Evolutionary conservation across 352 stramenopile species (phyloP).

Genomic region (Phytophthora colocasiae): DNA sequence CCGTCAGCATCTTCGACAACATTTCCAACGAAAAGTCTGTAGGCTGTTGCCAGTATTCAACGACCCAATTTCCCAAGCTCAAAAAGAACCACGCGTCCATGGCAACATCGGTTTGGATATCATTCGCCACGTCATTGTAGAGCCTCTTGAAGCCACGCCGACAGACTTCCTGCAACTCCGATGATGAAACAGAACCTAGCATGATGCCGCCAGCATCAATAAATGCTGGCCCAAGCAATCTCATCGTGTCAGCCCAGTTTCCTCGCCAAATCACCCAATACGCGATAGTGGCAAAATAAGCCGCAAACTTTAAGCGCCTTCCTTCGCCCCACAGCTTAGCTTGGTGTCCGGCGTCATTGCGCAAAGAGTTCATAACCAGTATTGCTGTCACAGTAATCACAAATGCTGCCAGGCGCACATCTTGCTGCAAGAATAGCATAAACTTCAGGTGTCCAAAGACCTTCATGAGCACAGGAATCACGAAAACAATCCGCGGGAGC

Average conservation of each 20-base stretch:
- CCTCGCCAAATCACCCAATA: slow-evolving; percentile 71
- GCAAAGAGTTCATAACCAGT: slow-evolving; percentile 47
- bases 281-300: slow-evolving; percentile 58
- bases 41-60: slow-evolving; percentile 86
- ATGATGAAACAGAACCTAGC: slow-evolving; percentile 54
- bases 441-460: slow-evolving; percentile 78
- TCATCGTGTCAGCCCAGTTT: slow-evolving; percentile 54
- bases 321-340: slow-evolving; percentile 66
- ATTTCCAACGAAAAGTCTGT: slow-evolving; percentile 80
- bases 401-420: slow-evolving; percentile 41
- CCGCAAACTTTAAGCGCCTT: slow-evolving; percentile 70
- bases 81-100: slow-evolving; percentile 79
- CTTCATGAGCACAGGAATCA: slow-evolving; percentile 73
- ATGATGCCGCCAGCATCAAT: slow-evolving; percentile 74
- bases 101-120: slow-evolving; percentile 71
- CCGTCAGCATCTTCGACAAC: slow-evolving; percentile 64
- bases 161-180: slow-evolving; percentile 50
- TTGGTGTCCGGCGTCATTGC: slow-evolving; percentile 32
- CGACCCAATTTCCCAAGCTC: slow-evolving; percentile 68
- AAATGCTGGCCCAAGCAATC: slow-evolving; percentile 61
- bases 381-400: slow-evolving; percentile 46
- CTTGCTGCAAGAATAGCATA: slow-evolving; percentile 74
- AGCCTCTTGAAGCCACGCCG: slow-evolving; percentile 54
- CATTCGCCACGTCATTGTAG: slow-evolving; percentile 50
- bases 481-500: slow-evolving; percentile 53